phyloP scores from a whole-genome alignment of 2,329 filamentous ascomycete species.

The Cercospora berteroae region DNA sequence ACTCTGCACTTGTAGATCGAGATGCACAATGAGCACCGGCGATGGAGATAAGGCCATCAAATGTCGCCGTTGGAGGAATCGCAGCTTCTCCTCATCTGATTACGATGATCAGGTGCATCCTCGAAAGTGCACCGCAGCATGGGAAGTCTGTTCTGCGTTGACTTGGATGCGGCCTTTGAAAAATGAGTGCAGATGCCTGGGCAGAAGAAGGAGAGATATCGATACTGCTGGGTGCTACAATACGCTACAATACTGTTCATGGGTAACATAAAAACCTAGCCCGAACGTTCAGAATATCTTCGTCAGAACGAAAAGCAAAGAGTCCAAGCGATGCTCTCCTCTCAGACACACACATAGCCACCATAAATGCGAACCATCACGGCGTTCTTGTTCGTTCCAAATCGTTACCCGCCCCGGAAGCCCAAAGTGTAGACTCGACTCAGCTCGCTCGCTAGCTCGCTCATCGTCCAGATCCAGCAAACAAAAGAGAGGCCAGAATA shows the following conservation, averaged over 20 bases:
- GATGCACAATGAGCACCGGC: neutral
- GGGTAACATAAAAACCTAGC: neutral
- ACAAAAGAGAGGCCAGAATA: neutral
- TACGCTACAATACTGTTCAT: neutral
- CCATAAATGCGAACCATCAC: neutral
- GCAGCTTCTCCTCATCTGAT: neutral
- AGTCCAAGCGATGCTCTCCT: neutral
- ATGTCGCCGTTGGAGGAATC: neutral
- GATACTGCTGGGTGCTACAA: neutral
- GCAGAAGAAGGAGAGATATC: neutral
- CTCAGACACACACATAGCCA: neutral
- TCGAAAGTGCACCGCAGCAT: neutral
- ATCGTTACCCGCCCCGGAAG: neutral
- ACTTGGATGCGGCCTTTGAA: neutral
- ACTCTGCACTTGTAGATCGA: neutral
- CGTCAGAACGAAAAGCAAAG: neutral
- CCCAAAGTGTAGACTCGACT: neutral
- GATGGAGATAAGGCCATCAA: neutral
- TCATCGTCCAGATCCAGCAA: neutral
- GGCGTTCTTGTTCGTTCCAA: neutral
- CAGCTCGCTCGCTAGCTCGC: neutral
- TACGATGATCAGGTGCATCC: neutral
- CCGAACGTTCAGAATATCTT: neutral
- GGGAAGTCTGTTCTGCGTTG: neutral
- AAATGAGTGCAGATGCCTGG: neutral